These are phyloP conservation scores for Colletotrichum tanaceti DNA, from an alignment of 2,329 filamentous ascomycete genomes.

Conservation along the genomic window DNA sequence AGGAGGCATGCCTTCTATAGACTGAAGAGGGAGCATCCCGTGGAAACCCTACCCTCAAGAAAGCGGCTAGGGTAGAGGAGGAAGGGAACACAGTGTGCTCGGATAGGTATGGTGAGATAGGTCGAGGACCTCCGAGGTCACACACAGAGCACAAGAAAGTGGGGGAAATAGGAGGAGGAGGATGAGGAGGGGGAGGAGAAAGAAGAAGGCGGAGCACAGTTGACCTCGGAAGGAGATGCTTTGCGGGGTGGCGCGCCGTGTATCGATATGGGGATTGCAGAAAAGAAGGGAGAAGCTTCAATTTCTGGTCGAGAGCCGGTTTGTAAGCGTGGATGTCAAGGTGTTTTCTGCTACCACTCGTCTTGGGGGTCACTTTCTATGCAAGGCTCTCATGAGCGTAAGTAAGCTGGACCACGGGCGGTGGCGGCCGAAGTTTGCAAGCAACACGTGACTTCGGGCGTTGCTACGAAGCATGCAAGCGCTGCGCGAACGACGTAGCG, in stretches of 20 bases:
- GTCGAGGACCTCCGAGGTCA: conserved; percentile 47
- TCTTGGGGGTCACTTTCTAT: conserved; percentile 20
- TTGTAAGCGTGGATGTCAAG: conserved; percentile 4
- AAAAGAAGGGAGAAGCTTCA: conserved; percentile 15
- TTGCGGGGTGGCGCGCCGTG: conserved; percentile 38
- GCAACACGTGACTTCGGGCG: conserved; percentile 3
- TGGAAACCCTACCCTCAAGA: conserved; percentile 36
- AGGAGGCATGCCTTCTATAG: conserved; percentile 60
- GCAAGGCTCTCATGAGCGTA: conserved; percentile 17
- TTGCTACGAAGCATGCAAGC: conserved; percentile 27
- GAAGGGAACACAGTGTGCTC: conserved; percentile 43
- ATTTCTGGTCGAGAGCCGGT: conserved; percentile 10
- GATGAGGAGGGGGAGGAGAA: neutral
- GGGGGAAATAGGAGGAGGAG: conserved; percentile 40
- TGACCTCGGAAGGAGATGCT: conserved; percentile 28
- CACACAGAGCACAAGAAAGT: conserved; percentile 50
- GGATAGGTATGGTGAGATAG: conserved; percentile 28
- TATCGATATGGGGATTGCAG: conserved; percentile 28
- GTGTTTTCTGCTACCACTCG: conserved; percentile 19
- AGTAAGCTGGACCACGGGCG: conserved; percentile 11
- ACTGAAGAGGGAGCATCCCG: conserved; percentile 65
- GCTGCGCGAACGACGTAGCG: conserved; percentile 23
- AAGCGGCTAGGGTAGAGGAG: conserved; percentile 24
- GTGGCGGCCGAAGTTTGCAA: conserved; percentile 22
- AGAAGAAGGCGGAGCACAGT: conserved; percentile 37